Conservation (phyloP, 164 flowering plant species). For the Berberis thunbergii region DNA sequence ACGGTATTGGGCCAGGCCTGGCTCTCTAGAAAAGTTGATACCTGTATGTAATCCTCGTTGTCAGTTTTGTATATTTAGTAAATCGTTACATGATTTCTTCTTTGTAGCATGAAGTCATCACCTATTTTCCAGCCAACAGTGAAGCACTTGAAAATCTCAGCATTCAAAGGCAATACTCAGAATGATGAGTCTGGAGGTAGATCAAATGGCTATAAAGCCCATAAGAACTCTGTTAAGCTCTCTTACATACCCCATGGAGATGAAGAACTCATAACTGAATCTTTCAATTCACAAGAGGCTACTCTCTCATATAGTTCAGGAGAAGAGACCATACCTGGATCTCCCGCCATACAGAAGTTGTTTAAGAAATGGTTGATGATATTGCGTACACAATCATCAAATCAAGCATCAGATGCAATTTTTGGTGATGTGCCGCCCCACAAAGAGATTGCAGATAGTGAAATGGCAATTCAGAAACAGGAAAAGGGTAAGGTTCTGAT, state of each 20-base stretch:
- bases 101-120: conserved; percentile 5
- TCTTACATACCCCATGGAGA: conserved; percentile 40
- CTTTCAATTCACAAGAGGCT: conserved; percentile 24
- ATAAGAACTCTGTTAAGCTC: conserved; percentile 40
- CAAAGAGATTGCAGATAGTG: conserved; percentile 18
- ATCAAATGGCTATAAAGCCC: conserved; percentile 29
- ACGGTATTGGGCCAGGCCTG: too few relatives aligned
- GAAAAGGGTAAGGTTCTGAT: conserved; percentile 29
- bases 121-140: conserved; percentile 19
- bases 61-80: too few relatives aligned
- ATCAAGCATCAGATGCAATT: conserved; percentile 27
- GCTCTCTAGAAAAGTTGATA: too few relatives aligned
- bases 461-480: conserved; percentile 16
- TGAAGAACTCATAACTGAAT: conserved; percentile 30
- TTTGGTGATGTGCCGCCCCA: conserved; percentile 25
- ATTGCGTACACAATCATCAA: conserved; percentile 41
- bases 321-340: conserved; percentile 29
- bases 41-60: too few relatives aligned
- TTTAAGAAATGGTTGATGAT: conserved; percentile 67
- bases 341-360: conserved; percentile 42
- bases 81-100: too few relatives aligned
- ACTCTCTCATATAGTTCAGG: conserved; percentile 37
- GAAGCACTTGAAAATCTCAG: conserved; percentile 37
- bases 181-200: conserved; percentile 44
- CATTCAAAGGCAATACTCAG: conserved; percentile 55